Base-by-base conservation (phyloP, 1,284 basidiomycete species). In the Xanthoconium separans region DNA sequence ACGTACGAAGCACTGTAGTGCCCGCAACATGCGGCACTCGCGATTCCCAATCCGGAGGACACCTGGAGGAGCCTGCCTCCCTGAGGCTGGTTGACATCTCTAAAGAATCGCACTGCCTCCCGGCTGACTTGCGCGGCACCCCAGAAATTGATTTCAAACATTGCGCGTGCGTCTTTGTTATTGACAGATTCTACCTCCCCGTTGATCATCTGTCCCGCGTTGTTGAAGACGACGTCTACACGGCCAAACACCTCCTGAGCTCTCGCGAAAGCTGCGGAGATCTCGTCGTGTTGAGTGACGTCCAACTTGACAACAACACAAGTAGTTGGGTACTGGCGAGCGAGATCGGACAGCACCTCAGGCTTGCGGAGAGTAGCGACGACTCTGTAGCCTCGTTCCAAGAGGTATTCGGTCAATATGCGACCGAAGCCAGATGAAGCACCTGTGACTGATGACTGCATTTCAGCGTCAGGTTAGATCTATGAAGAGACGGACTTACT, bases 221-320 rank as follows among this genome's bases (percentile, higher is more conserved):
- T 64, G 22, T 77, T 78, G 53, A 75, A 70, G 3, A 79, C 75
- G 18, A 77, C 69, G 44, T 78, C 75, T 36, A 78, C 54, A 6
- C 69, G 66, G 2, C 77, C 76, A 47, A 77, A 77, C 11, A 44
- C 51, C 6, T 62, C 63, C 40, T 63, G 59, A 0, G 71, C 72
- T 34, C 61, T 61, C 5, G 61, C 55, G 47, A 79, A 77, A 0
- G 71, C 75, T 5, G 54, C 58, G 0, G 41, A 41, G 31, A 77
- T 66, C 6, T 61, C 62, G 2, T 40, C 44, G 7, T 56, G 53
- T 4, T 68, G 56, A 31, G 65, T 73, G 47, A 79, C 75, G 58
- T 80, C 77, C 22, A 78, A 54, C 46, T 68, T 62, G 47, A 75
- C 52, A 15, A 74, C 62, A 20, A 80, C 70, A 22, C 62, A 62